Base-by-base conservation (phyloP, 2,329 filamentous ascomycete species). In the Pochonia chlamydosporia region DNA sequence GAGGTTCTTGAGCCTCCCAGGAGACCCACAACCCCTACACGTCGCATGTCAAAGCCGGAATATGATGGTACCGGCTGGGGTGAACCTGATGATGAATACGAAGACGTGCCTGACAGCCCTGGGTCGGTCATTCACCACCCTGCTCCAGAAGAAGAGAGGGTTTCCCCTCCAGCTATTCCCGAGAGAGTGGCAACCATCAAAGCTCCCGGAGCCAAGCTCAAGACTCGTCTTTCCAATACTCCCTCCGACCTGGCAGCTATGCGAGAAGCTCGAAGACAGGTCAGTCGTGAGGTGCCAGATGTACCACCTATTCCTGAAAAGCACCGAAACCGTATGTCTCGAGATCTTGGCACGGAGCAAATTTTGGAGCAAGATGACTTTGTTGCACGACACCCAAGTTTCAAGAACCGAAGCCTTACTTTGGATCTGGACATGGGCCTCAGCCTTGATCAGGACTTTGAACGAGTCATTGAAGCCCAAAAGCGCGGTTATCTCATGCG, bases 401-500 rank as follows among this genome's bases (percentile, higher is more conserved):
- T 90, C 57, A 85, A 90, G 66, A 86, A 89, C 58, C 79, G 89
- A 43, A 91, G 93, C 59, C 78, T 96, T 53, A 89, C 89, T 7
- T 71, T 95, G 55, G 82, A 87, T 59, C 83, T 90, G 53, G 89
- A 92, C 60, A 77, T 93, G 47, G 88, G 88, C 51, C 83, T 95
- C 53, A 92, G 89, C 54, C 79, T 97, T 40, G 89, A 95, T 59
- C 81, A 87, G 59, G 93, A 96, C 64, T 96, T 97, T 67, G 90
- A 97, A 60, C 82, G 92, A 51, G 88, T 97, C 47, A 95, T 97
- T 59, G 90, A 96, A 71, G 80, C 85, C 64, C 91, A 96, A 86
- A 97, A 97, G 90, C 91, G 95, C 73, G 93, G 93, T 48, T 99
- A 99, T 63, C 77, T 97, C 40, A 99, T 97, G 92, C 84, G 93